Evolutionary conservation across 805 yeast species (phyloP), one percentile per base, ranked within the genome.

Genomic region (Schwanniomyces sp.): DNA sequence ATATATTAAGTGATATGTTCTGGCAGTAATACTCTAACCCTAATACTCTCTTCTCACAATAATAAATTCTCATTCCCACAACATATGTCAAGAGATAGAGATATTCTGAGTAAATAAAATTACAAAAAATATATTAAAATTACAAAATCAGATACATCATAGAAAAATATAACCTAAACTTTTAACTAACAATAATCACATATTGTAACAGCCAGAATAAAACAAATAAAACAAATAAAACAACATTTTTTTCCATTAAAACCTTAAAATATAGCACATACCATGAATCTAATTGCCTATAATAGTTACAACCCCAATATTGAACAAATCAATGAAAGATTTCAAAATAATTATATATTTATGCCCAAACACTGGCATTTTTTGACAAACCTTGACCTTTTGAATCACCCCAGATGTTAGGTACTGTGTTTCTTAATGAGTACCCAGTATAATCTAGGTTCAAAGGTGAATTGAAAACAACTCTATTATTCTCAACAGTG

Each of bases 321-420:
- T 16, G 36, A 29, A 42, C 46, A 43, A 39, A 41, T 45, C 14
- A 32, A 32, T 14, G 36, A 7, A 32, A 17, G 17, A 32, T 18
- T 14, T 18, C 21, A 16, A 9, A 6, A 30, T 12, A 3, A 30
- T n/a, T 30, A 30, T 7, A 32, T 46, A 12, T 32, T 42, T 56
- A 63, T 32, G 69, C 70, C 70, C 70, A 65, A 14, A 66, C 70
- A n/a, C 66, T 58, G 17, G 66, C 61, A 41, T 57, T 64, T 16
- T 50, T 52, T 10, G 41, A 37, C 21, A 45, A 37, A 14, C 41
- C 28, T 11, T 38, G 34, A 10, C 27, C 18, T 24, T 34, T 14
- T 11, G 24, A 46, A 41, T 51, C 54, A 9, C 66, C 62, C 70
- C 70, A 65, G 34, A 65, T 64, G 45, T 55, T 63, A 26, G 48